These are phyloP conservation scores for Helminthosporium solani DNA, from an alignment of 2,329 filamentous ascomycete species.

Conservation along the genomic window DNA sequence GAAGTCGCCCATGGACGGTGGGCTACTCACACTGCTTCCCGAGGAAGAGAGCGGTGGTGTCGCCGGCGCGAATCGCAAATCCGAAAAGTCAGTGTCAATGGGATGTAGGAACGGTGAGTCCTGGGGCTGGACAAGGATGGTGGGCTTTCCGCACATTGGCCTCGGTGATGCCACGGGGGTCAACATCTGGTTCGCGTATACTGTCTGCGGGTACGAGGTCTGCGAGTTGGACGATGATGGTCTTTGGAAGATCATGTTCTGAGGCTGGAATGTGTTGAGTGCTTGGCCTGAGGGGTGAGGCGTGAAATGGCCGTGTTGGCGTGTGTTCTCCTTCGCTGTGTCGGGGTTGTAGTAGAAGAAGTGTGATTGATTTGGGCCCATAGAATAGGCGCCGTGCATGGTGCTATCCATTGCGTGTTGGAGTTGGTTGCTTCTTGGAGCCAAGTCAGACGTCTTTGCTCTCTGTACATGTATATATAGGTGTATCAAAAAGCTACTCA, in stretches of 20 bases:
- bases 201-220: conserved; percentile 50
- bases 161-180: conserved; percentile 77
- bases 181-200: conserved; percentile 62
- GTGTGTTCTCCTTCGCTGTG: conserved; percentile 62
- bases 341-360: conserved; percentile 90
- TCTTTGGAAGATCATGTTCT: conserved; percentile 50
- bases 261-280: conserved; percentile 46
- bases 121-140: conserved; percentile 65
- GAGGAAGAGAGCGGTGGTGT: conserved; percentile 86
- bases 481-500: too few species aligned
- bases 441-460: conserved; percentile 31
- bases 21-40: conserved; percentile 83
- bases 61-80: conserved; percentile 72
- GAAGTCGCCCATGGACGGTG: conserved; percentile 70
- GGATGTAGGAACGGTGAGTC: conserved; percentile 57
- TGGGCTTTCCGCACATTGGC: conserved; percentile 72
- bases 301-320: conserved; percentile 75
- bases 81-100: conserved; percentile 72
- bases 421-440: conserved; percentile 18
- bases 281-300: conserved; percentile 49
- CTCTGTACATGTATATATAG: background rate
- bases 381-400: conserved; percentile 66
- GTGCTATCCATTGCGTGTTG: conserved; percentile 47
- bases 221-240: conserved; percentile 66
- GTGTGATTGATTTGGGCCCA: conserved; percentile 62